These are phyloP conservation scores for Nelumbo lutea DNA, from an alignment of 164 flowering plant species.

Conservation along the genomic window DNA sequence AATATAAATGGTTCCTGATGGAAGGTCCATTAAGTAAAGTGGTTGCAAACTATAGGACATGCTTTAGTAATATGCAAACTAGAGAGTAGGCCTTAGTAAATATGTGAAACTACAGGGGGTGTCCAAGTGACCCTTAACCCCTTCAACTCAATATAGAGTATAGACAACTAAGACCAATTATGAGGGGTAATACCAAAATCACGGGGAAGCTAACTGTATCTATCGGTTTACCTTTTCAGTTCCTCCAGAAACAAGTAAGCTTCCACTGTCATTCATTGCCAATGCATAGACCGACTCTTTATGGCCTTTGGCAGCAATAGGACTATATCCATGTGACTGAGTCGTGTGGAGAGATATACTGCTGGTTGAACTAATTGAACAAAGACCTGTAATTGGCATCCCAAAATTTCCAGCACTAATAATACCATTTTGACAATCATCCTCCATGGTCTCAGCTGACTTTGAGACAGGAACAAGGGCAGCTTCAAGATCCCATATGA, in stretches of 20 bases:
- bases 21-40: too few species aligned
- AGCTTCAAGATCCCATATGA: conserved; percentile 96
- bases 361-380: conserved; percentile 73
- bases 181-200: too few species aligned
- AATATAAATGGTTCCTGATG: too few species aligned
- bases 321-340: conserved; percentile 72
- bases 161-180: too few species aligned
- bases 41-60: too few species aligned
- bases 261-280: conserved; percentile 88
- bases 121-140: too few species aligned
- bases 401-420: conserved; percentile 49
- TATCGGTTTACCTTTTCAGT: conserved; percentile 79
- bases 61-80: too few species aligned
- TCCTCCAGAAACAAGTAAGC: conserved; percentile 97
- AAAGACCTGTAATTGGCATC: conserved; percentile 52
- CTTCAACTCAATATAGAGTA: too few species aligned
- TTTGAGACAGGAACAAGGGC: conserved; percentile 67
- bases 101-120: too few species aligned
- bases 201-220: conserved; percentile 9
- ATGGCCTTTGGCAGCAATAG: conserved; percentile 88
- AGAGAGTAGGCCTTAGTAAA: too few species aligned
- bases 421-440: conserved; percentile 61
- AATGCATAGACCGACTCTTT: conserved; percentile 97
- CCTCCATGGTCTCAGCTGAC: conserved; percentile 56
- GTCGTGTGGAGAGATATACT: conserved; percentile 58